Conservation (phyloP, 768 basidiomycete genomes). For the Auricularia sp. region DNA sequence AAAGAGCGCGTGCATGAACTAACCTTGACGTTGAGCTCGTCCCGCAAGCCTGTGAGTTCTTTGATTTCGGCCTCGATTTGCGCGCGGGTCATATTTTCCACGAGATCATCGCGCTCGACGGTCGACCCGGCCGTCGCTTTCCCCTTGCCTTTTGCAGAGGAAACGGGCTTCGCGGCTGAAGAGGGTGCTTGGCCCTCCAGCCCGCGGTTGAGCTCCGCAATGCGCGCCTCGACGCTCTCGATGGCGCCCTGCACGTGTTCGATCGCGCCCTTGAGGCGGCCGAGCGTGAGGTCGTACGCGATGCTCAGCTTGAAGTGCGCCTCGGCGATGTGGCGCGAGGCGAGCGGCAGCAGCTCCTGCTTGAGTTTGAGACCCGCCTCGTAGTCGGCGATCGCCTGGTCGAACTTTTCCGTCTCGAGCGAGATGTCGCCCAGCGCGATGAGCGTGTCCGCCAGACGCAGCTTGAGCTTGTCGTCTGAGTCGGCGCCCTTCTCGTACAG, state of each 20-base stretch:
- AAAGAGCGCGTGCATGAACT: neutral
- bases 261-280: conserved; percentile 74
- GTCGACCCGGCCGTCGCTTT: conserved; percentile 38
- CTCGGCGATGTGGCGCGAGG: conserved; percentile 89
- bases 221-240: conserved; percentile 62
- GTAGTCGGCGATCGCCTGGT: conserved; percentile 87
- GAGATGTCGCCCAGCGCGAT: conserved; percentile 93
- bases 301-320: conserved; percentile 92
- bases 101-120: conserved; percentile 41
- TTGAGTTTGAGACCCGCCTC: conserved; percentile 69
- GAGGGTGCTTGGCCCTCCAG: conserved; percentile 25
- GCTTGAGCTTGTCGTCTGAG: conserved; percentile 50
- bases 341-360: conserved; percentile 59
- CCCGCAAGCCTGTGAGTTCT: conserved; percentile 64
- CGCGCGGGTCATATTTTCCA: conserved; percentile 57
- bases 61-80: conserved; percentile 73
- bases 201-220: conserved; percentile 47
- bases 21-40: conserved; percentile 81
- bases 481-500: conserved; percentile 66
- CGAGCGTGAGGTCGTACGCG: conserved; percentile 83
- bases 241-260: conserved; percentile 70
- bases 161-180: conserved; percentile 27
- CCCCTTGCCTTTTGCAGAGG: conserved; percentile 51
- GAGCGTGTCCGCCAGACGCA: conserved; percentile 87
- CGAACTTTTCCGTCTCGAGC: conserved; percentile 95